Base-by-base conservation (phyloP, 768 basidiomycete genomes). In the Pholiota microspora region DNA sequence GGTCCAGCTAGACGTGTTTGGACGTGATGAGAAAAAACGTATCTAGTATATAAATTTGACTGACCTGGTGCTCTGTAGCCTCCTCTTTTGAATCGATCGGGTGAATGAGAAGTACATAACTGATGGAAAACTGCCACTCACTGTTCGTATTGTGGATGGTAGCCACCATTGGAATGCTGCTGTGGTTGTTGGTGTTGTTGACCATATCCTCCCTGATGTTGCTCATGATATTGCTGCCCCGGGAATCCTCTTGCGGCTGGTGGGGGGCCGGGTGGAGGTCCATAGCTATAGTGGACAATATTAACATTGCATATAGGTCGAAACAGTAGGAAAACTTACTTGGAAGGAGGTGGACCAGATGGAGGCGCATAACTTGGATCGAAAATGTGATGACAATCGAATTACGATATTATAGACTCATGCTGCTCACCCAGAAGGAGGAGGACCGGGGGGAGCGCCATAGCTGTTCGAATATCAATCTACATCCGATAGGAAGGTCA, bases 191-290 rank as follows among this genome's bases (percentile, higher is more conserved):
- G 7, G 29, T 62, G 56, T 27, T 61, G 64, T 45, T 67, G 63
- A 25, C 55, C 62, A 57, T 61, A 59, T 4, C 63, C 61, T 8
- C 61, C 51, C 25, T 61, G 52, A n/a, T 64, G 58, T n/a, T 64
- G 59, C 15, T 75, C 70, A 31, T 73, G 74, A 53, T 74, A 70
- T 51, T 73, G 73, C 50, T 76, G 73, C n/a, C 73, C 78, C 21
- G 78, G 78, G 57, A 76, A 72, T 44, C 62, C 73, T 53, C 67
- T 65, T 29, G 63, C 62, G 21, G 18, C 62, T 34, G 62, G 58
- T 9, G 67, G 64, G 38, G 64, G 59, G 9, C 56, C 63, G 10
- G 68, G 66, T 27, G 72, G 73, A 28, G 73, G 62, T 6, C 63
- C 45, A 55, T 57, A 59, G 9, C 61, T 62, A 23, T 10, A 42